Base-by-base conservation (phyloP, 768 basidiomycete genomes). In the Lactarius sp. region DNA sequence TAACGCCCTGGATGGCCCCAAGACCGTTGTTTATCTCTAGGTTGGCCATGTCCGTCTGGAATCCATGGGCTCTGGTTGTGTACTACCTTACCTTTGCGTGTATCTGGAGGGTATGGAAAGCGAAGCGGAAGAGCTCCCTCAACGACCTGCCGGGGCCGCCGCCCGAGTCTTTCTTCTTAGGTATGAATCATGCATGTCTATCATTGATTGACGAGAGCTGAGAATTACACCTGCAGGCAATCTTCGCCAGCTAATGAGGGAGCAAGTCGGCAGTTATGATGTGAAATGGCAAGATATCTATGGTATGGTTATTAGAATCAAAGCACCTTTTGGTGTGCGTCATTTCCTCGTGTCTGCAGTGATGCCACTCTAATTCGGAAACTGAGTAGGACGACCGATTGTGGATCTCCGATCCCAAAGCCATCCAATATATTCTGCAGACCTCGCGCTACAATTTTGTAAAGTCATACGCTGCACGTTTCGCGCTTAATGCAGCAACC, bases 401-500 rank as follows among this genome's bases (percentile, higher is more conserved):
- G 54, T 56, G 49, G 61, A 31, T 68, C 20, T 54, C 66, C 0
- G 61, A 67, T 46, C 61, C 65, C 18, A 67, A 61, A 54, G 66
- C 67, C 16, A 51, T 58, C 4, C 65, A 64, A 27, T 46, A 67
- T 47, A 64, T 68, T 22, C 52, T 67, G 16, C 67, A 67, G 36
- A 57, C 61, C 16, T 57, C 66, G 2, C 57, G 66, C 13, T 68
- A 64, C 49, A 49, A 54, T 39, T 63, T 57, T 34, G 55, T 66
- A 14, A 67, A 68, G 46, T 37, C 59, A 39, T 65, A 66, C 27
- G 63, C 65, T n/a, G 62, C 62, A 7, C 65, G 65, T 4, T 66
- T 66, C 39, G 62, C 33, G 16, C 57, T 66, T 5, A 66, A 59
- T 34, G 47, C 57, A 2, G 65, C 65, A 12, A 66, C 65, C 3